Conservation (phyloP, 169 alveolate genomes). For the Plasmodium relictum region DNA sequence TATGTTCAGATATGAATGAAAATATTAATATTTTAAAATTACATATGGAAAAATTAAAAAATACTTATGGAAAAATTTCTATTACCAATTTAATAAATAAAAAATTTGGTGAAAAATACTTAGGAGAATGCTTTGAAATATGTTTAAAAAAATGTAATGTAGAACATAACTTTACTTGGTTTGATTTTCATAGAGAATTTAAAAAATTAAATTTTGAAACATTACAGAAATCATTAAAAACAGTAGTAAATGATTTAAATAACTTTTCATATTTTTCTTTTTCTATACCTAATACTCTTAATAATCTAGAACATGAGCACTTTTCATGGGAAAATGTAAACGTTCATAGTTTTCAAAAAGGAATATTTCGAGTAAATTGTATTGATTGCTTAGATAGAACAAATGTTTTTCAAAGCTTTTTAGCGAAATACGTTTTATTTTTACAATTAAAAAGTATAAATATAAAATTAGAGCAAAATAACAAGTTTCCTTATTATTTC, state of each 20-base stretch:
- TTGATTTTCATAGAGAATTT: slow-evolving; percentile 75
- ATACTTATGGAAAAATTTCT: slow-evolving; percentile 58
- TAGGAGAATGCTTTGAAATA: slow-evolving; percentile 68
- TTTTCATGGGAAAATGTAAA: slow-evolving; percentile 30
- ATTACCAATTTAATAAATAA: slow-evolving; percentile 76
- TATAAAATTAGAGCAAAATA: slow-evolving; percentile 36
- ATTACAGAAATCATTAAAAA: slow-evolving; percentile 31
- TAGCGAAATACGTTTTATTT: slow-evolving; percentile 53
- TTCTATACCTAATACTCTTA: slow-evolving; percentile 30
- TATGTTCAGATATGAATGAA: slow-evolving; percentile 43
- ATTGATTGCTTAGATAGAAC: slow-evolving; percentile 98
- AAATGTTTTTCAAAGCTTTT: slow-evolving; percentile 95
- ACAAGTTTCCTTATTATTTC: slow-evolving; percentile 56
- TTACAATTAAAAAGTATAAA: slow-evolving; percentile 43
- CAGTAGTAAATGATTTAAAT: slow-evolving; percentile 39
- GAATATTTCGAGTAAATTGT: slow-evolving; percentile 97
- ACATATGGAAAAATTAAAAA: slow-evolving; percentile 75
- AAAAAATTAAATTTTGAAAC: slow-evolving; percentile 42
- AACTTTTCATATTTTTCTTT: slow-evolving; percentile 61
- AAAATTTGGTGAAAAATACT: slow-evolving; percentile 58
- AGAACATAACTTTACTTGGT: slow-evolving; percentile 61
- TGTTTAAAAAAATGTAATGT: slow-evolving; percentile 51
- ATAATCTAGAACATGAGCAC: slow-evolving; percentile 17
- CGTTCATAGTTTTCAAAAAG: slow-evolving; percentile 88
- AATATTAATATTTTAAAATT: slow-evolving; percentile 44